Evolutionary conservation across 192 early-diverging fungal genomes (phyloP), one percentile per base, ranked within the genome.

Genomic region (Mortierella hygrophila): DNA sequence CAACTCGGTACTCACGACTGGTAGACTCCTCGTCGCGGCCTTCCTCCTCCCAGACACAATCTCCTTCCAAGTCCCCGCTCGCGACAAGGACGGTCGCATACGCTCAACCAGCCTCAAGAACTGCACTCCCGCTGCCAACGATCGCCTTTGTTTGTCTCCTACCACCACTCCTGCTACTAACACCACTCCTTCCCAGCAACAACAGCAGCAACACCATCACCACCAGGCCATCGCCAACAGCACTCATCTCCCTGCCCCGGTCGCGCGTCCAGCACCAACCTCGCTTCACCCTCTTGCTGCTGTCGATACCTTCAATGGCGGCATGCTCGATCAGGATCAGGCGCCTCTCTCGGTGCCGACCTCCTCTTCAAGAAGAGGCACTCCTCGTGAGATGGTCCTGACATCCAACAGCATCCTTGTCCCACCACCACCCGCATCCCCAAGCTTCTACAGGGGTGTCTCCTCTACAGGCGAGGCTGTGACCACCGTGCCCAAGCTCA

Each of bases 21-120:
- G 90, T 49, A 88, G 93, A 69, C 91, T 95, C 10, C 88, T 96
- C 20, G 92, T 95, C n/a, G 94, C 93, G 15, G 91, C 94, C 13
- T 88, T 97, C 11, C 94, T 94, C 81, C 90, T 95, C 54, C 96
- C 96, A 9, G 91, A 93, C 57, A 95, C 96, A 42, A 91, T 94
- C 82, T 92, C 92, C 82, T 92, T 94, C 71, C 84, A 91, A 32
- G 77, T 91, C 29, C 78, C 73, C 13, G 38, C 76, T 41, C 87
- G 89, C 29, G 89, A 89, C 21, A 91, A 89, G 80, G 87, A 82
- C 35, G 41, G 74, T 49, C 68, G 84, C 90, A 83, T 86, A 72
- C 76, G 70, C 57, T 78, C 76, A 16, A 54, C 54, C 29, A 76
- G 69, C 38, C 73, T 74, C 52, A 81, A 82, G 46, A 74, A 74